Percentiles rank a stretch among this genome's conserved stretches.
Evolutionary conservation across 148 eudicot genomes (phyloP).

Genomic region (Beta vulgaris): DNA sequence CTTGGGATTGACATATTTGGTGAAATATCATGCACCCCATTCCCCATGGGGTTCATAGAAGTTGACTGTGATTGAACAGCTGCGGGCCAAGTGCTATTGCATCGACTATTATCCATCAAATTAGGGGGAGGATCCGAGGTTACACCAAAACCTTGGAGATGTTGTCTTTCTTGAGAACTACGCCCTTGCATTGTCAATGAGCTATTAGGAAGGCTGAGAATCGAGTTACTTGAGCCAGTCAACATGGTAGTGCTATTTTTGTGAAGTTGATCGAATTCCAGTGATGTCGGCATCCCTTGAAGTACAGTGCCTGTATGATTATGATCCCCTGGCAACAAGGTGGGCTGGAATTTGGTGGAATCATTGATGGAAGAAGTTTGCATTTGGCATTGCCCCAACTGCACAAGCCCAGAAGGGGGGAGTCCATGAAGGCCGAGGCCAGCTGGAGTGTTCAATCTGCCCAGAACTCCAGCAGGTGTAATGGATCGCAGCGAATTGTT

Average conservation of each 20-base stretch:
- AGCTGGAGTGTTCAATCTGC: conserved; percentile 48
- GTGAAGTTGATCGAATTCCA: conserved; percentile 45
- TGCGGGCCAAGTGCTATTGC: conserved; percentile 34
- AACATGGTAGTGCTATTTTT: conserved; percentile 20
- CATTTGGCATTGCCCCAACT: conserved; percentile 41
- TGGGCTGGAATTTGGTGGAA: conserved; percentile 33
- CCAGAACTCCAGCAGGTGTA: conserved; percentile 42
- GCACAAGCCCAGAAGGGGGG: conserved; percentile 44
- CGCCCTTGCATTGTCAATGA: conserved; percentile 31
- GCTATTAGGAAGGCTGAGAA: conserved; percentile 27
- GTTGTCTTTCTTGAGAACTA: conserved; percentile 29
- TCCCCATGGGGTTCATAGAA: conserved; percentile 22
- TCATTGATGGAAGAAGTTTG: conserved; percentile 29
- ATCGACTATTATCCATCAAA: conserved; percentile 33
- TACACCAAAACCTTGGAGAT: conserved; percentile 22
- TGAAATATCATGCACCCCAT: conserved; percentile 16
- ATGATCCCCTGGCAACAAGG: conserved; percentile 35
- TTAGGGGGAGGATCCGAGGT: conserved; percentile 36
- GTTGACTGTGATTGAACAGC: conserved; percentile 38
- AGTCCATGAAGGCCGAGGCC: conserved; percentile 43
- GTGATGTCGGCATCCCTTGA: conserved; percentile 51
- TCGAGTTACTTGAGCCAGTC: conserved; percentile 32
- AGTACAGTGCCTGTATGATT: conserved; percentile 46
- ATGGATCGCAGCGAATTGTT: conserved; percentile 38
- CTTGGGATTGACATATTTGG: conserved; percentile 13